Conservation (phyloP, 345 rosid species). For the Lagerstroemia speciosa region DNA sequence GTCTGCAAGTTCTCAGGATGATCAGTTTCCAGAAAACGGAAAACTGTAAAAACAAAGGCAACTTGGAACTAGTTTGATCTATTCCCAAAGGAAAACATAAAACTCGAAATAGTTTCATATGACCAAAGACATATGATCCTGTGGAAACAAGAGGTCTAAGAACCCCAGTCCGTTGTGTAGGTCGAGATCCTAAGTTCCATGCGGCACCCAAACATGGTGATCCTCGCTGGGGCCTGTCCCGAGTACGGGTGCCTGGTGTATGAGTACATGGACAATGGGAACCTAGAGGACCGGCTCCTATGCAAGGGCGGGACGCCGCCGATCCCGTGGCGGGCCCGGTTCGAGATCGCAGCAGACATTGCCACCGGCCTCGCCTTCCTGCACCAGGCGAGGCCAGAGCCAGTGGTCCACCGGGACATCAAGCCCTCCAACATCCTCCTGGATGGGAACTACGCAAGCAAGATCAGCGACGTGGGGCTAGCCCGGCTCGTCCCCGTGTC, state of each 20-base stretch:
- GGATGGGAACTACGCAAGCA: slow-evolving; percentile 43
- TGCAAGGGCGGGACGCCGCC: slow-evolving; percentile 54
- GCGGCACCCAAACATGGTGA: slow-evolving; percentile 83
- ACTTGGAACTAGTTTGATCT: too few relatives aligned
- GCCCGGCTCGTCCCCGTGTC: slow-evolving; percentile 64
- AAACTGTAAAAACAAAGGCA: too few relatives aligned
- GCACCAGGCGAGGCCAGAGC: slow-evolving; percentile 80
- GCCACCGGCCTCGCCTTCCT: slow-evolving; percentile 70
- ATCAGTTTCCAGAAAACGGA: too few relatives aligned
- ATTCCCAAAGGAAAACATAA: too few relatives aligned
- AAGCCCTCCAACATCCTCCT: slow-evolving; percentile 87
- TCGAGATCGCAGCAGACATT: slow-evolving; percentile 68
- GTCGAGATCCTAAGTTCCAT: slow-evolving; percentile 67
- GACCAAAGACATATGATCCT: too few relatives aligned
- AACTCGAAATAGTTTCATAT: too few relatives aligned
- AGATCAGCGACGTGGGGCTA: slow-evolving; percentile 75
- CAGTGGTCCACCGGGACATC: slow-evolving; percentile 78
- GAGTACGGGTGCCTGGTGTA: slow-evolving; percentile 79
- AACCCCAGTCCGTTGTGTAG: slow-evolving; percentile 27
- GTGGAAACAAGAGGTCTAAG: too few relatives aligned
- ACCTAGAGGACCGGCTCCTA: slow-evolving; percentile 73
- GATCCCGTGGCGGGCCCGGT: slow-evolving; percentile 56
- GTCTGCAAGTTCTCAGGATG: too few relatives aligned
- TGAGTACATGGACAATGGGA: slow-evolving; percentile 87
- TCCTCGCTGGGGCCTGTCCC: slow-evolving; percentile 84